Evolutionary conservation across 768 basidiomycete genomes (phyloP).

Genomic region (Serpula lacrymans): DNA sequence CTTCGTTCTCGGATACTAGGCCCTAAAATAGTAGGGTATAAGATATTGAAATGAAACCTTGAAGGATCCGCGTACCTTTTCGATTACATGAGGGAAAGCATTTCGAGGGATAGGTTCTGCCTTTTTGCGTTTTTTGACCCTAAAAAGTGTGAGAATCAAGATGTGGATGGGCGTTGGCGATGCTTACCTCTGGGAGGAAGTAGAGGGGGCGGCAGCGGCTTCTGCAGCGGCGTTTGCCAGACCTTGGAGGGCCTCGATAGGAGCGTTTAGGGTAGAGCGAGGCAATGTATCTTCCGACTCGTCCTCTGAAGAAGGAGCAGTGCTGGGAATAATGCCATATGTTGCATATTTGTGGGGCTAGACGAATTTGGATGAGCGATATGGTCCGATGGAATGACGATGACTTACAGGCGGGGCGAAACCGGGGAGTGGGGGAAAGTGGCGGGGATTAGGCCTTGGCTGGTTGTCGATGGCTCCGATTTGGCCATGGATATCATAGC

Average conservation of each 20-base stretch:
- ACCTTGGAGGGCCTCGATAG: slow-evolving; percentile 92
- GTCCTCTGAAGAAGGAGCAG: slow-evolving; percentile 83
- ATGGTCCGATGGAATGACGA: slow-evolving; percentile 10
- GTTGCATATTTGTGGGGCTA: slow-evolving; percentile 89
- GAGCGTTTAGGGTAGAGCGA: slow-evolving; percentile 80
- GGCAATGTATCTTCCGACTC: slow-evolving; percentile 90
- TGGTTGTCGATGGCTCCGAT: slow-evolving; percentile 19
- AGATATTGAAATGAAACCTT: background rate
- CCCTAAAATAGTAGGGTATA: slow-evolving; percentile 46
- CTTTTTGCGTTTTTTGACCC: slow-evolving; percentile 82
- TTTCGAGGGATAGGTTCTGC: slow-evolving; percentile 81
- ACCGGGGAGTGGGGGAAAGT: slow-evolving; percentile 86
- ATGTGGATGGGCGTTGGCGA: background rate
- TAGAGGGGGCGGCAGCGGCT: slow-evolving; percentile 77
- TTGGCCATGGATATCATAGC: slow-evolving; percentile 34
- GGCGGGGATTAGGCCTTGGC: slow-evolving; percentile 31
- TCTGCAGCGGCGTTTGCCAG: slow-evolving; percentile 95
- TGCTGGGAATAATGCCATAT: slow-evolving; percentile 85
- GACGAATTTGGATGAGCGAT: slow-evolving; percentile 13
- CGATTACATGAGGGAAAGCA: slow-evolving; percentile 86
- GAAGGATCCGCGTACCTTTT: slow-evolving; percentile 52
- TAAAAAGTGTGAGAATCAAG: slow-evolving; percentile 23
- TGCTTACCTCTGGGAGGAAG: slow-evolving; percentile 55
- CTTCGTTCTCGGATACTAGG: slow-evolving; percentile 81
- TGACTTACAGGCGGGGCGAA: slow-evolving; percentile 81